phyloP scores from a whole-genome alignment of 352 stramenopile genomes.

The Aphanomyces cochlioides region DNA sequence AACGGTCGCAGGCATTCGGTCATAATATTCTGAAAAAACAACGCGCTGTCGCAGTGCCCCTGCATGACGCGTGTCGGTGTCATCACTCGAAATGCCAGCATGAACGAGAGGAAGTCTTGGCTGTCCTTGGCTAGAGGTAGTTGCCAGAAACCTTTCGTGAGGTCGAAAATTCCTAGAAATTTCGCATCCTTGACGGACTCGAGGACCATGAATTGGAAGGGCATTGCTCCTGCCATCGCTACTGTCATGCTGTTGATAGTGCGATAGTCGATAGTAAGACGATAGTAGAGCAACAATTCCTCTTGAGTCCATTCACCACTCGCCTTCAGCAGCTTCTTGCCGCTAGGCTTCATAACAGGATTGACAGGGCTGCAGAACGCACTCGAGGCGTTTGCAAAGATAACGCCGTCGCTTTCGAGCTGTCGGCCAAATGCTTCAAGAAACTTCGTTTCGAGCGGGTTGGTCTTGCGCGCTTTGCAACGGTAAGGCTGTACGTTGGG shows the following conservation, averaged over 20 bases:
- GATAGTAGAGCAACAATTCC: conserved; percentile 3
- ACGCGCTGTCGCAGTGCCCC: conserved; percentile 23
- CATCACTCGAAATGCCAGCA: conserved; percentile 22
- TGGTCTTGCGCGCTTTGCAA: background rate
- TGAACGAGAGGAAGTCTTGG: conserved; percentile 9
- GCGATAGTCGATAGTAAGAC: background rate
- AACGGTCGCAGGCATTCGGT: no score
- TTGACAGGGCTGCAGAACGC: background rate
- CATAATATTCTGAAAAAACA: conserved; percentile 19
- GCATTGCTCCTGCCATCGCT: background rate
- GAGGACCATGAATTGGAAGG: background rate
- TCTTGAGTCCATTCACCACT: conserved; percentile 4
- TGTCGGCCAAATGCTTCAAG: background rate
- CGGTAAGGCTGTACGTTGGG: conserved; percentile 9
- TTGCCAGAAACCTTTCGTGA: conserved; percentile 10
- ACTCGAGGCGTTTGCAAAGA: background rate
- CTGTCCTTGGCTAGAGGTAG: background rate
- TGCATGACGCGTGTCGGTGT: conserved; percentile 31
- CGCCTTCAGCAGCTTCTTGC: conserved; percentile 31
- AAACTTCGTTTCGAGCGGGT: background rate
- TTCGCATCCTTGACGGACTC: background rate
- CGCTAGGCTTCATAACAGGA: background rate
- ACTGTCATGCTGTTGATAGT: background rate
- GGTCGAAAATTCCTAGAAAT: background rate
- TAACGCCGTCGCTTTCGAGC: background rate